Evolutionary conservation across 2,329 filamentous ascomycete species (phyloP).

Genomic region (Monosporascus ibericus): DNA sequence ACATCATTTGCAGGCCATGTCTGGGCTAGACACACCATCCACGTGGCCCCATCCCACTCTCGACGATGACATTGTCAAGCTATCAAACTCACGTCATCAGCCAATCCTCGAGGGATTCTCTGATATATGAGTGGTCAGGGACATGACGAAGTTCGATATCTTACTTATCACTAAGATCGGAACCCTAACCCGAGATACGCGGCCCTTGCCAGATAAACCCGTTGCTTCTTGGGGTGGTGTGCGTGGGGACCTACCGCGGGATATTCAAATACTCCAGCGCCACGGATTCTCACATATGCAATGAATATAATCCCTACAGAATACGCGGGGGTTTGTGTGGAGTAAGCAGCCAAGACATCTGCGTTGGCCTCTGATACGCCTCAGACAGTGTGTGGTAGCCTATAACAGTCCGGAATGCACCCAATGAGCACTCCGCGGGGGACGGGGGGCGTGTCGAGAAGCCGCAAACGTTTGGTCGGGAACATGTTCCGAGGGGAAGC

Average conservation of each 20-base stretch:
- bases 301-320: not conserved
- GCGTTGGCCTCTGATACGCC: not conserved
- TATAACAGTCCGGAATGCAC: not conserved
- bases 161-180: not conserved
- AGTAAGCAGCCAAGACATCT: not conserved
- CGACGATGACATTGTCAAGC: not conserved
- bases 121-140: constrained; percentile 13
- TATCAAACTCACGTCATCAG: not conserved
- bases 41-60: not conserved
- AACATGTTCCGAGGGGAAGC: not conserved
- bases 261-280: constrained; percentile 8
- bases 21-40: constrained; percentile 4
- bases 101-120: constrained; percentile 4
- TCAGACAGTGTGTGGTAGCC: not conserved
- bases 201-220: constrained; percentile 4
- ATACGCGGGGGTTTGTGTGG: not conserved
- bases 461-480: not conserved
- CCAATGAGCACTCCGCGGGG: not conserved
- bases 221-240: constrained; percentile 10
- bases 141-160: constrained; percentile 3
- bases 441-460: not conserved
- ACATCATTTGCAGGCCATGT: constrained; percentile 9
- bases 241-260: constrained; percentile 11
- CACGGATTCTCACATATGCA: constrained; percentile 1
- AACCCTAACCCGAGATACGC: not conserved